A percentile compares a stretch with the other conserved stretches of the same genome.
Conservation (phyloP, 371 early-diverging fungal genomes). For the Rhizopus delemar region DNA sequence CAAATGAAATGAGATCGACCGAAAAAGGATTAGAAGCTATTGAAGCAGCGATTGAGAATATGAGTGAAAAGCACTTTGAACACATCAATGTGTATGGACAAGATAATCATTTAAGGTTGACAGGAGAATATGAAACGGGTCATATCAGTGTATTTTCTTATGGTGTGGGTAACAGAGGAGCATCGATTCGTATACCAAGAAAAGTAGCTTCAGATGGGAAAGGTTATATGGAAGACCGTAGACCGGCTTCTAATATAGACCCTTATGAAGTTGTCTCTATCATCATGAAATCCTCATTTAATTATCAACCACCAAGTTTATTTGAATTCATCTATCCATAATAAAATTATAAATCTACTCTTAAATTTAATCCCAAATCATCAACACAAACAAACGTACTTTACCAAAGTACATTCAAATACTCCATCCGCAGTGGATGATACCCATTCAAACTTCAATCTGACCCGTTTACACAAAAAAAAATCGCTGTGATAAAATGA, state of each 20-base stretch:
- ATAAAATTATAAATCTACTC: neutral
- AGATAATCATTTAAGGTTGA: slow-evolving; percentile 53
- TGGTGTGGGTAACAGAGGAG: slow-evolving; percentile 55
- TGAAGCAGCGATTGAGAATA: slow-evolving; percentile 50
- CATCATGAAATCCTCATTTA: slow-evolving; percentile 46
- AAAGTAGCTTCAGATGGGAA: slow-evolving; percentile 45
- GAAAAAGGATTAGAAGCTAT: slow-evolving; percentile 49
- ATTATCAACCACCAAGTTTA: slow-evolving; percentile 9
- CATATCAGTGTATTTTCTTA: slow-evolving; percentile 50
- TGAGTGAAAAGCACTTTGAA: slow-evolving; percentile 41
- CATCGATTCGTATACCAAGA: slow-evolving; percentile 56
- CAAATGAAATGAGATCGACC: slow-evolving; percentile 47
- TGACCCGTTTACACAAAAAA: too few relatives aligned
- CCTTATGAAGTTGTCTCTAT: slow-evolving; percentile 52
- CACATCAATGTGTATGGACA: slow-evolving; percentile 57
- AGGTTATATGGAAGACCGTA: slow-evolving; percentile 53
- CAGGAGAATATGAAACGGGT: slow-evolving; percentile 55
- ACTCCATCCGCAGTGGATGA: too few relatives aligned
- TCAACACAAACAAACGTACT: neutral
- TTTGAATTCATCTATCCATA: neutral
- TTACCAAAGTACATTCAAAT: too few relatives aligned
- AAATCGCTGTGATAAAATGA: too few relatives aligned
- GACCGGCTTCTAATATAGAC: slow-evolving; percentile 59
- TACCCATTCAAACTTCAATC: too few relatives aligned
- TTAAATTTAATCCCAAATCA: neutral